A percentile compares a stretch with the other conserved stretches of the same genome.
These are phyloP conservation scores for Dimocarpus longan DNA, from an alignment of 345 rosid species.

Conservation along the genomic window DNA sequence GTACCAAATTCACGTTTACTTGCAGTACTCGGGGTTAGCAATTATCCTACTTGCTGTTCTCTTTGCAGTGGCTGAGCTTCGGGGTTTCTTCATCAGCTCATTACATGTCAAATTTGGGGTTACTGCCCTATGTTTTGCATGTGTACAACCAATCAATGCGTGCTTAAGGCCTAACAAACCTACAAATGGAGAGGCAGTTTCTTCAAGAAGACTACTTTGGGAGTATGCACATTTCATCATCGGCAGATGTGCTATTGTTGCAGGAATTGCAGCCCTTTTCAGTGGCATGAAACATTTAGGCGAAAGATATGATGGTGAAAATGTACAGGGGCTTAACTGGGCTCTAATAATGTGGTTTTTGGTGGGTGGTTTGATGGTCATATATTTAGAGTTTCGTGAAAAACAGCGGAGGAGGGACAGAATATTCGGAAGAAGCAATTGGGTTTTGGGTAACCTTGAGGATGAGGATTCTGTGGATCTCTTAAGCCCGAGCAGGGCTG, in stretches of 20 bases:
- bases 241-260: constrained; percentile 65
- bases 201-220: constrained; percentile 68
- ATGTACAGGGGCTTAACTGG: constrained; percentile 71
- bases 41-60: constrained; percentile 83
- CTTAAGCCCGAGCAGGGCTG: constrained; percentile 49
- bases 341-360: constrained; percentile 71
- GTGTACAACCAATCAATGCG: constrained; percentile 83
- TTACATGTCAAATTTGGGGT: constrained; percentile 85
- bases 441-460: constrained; percentile 78
- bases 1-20: constrained; percentile 87
- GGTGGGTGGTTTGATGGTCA: constrained; percentile 44
- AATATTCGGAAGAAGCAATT: constrained; percentile 57
- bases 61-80: constrained; percentile 91
- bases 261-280: constrained; percentile 68
- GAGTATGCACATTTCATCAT: constrained; percentile 75
- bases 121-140: constrained; percentile 70
- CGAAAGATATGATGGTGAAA: constrained; percentile 77
- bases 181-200: constrained; percentile 51
- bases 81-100: constrained; percentile 65
- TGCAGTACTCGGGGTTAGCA: constrained; percentile 88
- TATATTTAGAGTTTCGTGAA: constrained; percentile 67
- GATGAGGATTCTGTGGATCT: constrained; percentile 88
- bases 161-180: constrained; percentile 77
- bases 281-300: constrained; percentile 76
- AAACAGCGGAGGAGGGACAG: constrained; percentile 49